Conservation (phyloP, 306 rosid genomes). For the Acacia confusa region DNA sequence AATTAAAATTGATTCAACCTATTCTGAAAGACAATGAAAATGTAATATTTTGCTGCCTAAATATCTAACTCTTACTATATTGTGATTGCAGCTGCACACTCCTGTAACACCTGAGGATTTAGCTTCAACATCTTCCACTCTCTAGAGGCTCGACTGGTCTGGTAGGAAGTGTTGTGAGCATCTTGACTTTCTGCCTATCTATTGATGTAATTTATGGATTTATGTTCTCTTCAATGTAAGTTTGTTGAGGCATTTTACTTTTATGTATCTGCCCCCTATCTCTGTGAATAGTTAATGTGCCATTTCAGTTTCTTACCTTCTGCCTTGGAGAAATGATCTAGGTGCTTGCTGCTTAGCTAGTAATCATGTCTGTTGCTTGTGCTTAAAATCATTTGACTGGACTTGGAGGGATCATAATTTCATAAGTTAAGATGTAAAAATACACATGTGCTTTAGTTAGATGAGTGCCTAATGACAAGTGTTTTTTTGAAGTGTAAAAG, state of each 20-base stretch:
- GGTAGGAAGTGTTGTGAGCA: not conserved
- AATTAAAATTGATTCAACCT: not conserved
- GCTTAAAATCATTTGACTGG: not conserved
- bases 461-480: no score
- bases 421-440: no score
- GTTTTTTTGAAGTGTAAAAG: no score
- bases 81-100: slow-evolving; percentile 69
- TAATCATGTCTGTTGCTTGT: not conserved
- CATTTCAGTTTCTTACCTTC: not conserved
- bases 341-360: not conserved
- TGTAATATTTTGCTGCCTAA: not conserved
- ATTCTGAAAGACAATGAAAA: not conserved
- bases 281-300: not conserved
- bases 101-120: slow-evolving; percentile 82
- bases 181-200: slow-evolving; percentile 17
- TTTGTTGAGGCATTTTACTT: not conserved
- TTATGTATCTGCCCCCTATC: not conserved
- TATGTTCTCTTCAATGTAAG: not conserved
- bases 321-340: not conserved
- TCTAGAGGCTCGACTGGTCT: slow-evolving; percentile 39
- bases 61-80: slow-evolving; percentile 15
- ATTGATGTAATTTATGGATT: slow-evolving; percentile 6
- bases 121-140: slow-evolving; percentile 53
- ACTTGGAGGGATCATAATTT: not conserved
- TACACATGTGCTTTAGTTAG: no score